Base-by-base conservation (phyloP, 2,329 filamentous ascomycete genomes). In the Aquanectria penicillioides region DNA sequence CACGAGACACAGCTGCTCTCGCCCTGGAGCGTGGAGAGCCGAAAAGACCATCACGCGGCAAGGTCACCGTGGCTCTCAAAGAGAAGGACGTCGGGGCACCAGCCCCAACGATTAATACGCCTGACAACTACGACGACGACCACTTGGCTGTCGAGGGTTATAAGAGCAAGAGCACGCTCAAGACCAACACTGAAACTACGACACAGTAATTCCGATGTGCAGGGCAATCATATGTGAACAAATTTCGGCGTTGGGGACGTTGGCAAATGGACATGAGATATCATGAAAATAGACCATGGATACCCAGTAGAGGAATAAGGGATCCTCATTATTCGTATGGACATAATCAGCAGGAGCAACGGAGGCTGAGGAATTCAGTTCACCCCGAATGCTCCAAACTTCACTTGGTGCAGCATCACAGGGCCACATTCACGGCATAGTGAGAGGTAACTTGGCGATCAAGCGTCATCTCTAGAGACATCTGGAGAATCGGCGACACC, bases 401-500 rank as follows among this genome's bases (percentile, higher is more conserved):
- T 57, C 65, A 59, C 66, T 58, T 33, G 49, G 59, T 33, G 29
- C 15, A 28, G 36, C 44, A 60, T 46, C 29, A 29, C 50, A 44
- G 65, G 61, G 62, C 72, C 70, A 73, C 70, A 59, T 61, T 71
- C 70, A 75, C 68, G 57, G 37, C 34, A 43, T n/a, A 64, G 43
- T 58, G 53, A 34, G 60, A 59, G 57, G 60, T 60, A 76, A 77
- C 80, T 84, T 97, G 93, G 93, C 93, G 88, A 93, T 97, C 93
- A 92, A 97, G 92, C 92, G 75, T 95, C 87, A 86, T 92, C 89
- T 81, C 83, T 81, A 73, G 77, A 77, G 72, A 73, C 55, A 69
- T 73, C 75, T 75, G 73, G 80, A 87, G 89, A 93, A 83, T 94
- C 90, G 79, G 92, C 93, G 93, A 97, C 93, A 97, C 93, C 93